Evolutionary conservation across 495 filamentous ascomycete species (phyloP).

Genomic region (Trichoderma virens): DNA sequence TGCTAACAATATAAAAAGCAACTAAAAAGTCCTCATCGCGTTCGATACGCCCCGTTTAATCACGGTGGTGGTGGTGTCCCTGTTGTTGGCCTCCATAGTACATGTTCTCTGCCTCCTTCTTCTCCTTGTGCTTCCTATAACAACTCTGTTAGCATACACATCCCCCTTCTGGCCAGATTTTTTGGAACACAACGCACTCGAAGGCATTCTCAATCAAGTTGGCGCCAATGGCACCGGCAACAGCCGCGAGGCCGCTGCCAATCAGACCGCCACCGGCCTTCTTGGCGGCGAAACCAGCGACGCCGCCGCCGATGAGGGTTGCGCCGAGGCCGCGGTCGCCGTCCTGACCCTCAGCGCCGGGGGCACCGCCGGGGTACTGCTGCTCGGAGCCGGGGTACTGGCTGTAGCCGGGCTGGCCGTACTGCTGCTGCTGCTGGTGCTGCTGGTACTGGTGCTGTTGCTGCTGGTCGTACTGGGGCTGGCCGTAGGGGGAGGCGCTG

Average conservation of each 20-base stretch:
- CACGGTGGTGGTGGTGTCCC: neutral
- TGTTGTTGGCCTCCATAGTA: neutral
- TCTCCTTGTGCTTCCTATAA: slow-evolving; percentile 15
- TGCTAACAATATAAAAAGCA: neutral
- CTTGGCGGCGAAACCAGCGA: slow-evolving; percentile 44
- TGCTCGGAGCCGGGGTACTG: neutral
- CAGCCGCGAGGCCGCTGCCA: slow-evolving; percentile 40
- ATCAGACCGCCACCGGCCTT: slow-evolving; percentile 33
- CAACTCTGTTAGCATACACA: neutral
- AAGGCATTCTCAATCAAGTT: slow-evolving; percentile 38
- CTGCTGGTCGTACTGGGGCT: slow-evolving; percentile 5
- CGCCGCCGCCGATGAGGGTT: slow-evolving; percentile 46
- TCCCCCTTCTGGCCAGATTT: too few species aligned
- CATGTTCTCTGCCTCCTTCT: slow-evolving; percentile 1
- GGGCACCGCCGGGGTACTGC: neutral
- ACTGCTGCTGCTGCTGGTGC: slow-evolving; percentile 10
- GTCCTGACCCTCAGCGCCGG: slow-evolving; percentile 23
- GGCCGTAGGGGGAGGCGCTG: slow-evolving; percentile 5
- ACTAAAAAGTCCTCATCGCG: neutral
- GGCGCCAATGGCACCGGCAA: slow-evolving; percentile 50
- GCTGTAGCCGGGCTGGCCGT: slow-evolving; percentile 1
- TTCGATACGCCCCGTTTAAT: too few species aligned
- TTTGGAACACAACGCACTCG: neutral
- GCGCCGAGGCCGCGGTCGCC: slow-evolving; percentile 47
- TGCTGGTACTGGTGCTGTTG: neutral